phyloP scores from a whole-genome alignment of 139 green algal species.

The Coelastrella sp. region DNA sequence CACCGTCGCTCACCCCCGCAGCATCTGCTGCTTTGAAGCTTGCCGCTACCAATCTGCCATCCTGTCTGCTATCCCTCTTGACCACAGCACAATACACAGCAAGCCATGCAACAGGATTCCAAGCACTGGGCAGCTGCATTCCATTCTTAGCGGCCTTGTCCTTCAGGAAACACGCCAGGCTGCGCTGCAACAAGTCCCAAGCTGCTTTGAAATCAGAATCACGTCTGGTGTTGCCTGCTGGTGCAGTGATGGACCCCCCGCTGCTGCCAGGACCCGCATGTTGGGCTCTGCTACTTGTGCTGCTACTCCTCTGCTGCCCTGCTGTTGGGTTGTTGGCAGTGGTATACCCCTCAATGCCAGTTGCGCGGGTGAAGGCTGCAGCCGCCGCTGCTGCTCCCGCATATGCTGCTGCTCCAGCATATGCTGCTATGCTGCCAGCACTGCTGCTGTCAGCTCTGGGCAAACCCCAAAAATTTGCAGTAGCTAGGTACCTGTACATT shows the following conservation, averaged over 20 bases:
- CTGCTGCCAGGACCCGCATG: slow-evolving; percentile 17
- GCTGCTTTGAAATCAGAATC: slow-evolving; percentile 55
- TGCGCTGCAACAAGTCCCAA: slow-evolving; percentile 65
- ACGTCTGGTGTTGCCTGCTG: not conserved
- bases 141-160: slow-evolving; percentile 52
- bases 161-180: slow-evolving; percentile 51
- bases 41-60: slow-evolving; percentile 52
- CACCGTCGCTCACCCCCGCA: not conserved
- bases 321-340: not conserved
- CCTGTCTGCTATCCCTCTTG: slow-evolving; percentile 39
- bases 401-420: slow-evolving; percentile 30
- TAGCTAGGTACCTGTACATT: slow-evolving; percentile 11
- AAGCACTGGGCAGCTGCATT: slow-evolving; percentile 59
- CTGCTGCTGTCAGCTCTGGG: slow-evolving; percentile 19
- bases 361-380: not conserved
- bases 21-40: slow-evolving; percentile 28
- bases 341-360: not conserved
- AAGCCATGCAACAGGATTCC: slow-evolving; percentile 66
- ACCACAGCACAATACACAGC: slow-evolving; percentile 61
- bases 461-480: slow-evolving; percentile 36
- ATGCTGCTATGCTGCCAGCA: not conserved
- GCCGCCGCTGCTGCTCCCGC: slow-evolving; percentile 20
- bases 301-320: not conserved
- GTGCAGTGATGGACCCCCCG: too few relatives aligned
- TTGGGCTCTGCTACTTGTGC: not conserved